Evolutionary conservation across 139 green algal species (phyloP), one percentile per base, ranked within the genome.

Genomic region (Auxenochlorella protothecoides): DNA sequence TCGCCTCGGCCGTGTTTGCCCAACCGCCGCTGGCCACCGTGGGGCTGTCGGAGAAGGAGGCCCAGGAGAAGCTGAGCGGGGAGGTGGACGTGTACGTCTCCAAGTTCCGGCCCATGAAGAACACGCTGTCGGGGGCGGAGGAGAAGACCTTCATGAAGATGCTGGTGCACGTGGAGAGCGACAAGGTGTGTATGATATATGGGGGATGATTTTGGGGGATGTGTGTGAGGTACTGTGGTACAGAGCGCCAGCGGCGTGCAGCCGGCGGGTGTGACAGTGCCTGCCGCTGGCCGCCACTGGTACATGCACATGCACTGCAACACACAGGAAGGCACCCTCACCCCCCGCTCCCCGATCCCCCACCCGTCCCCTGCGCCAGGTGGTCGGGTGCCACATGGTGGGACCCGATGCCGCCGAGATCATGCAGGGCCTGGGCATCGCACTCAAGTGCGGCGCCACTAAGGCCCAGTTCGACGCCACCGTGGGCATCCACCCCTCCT

Each of bases 381-480:
- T 95, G 70, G 64, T 97, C 53, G 95, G 94, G 8, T 82, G 86
- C 13, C 95, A 99, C 89, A 98, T 99, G 90, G 88, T 96, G 8
- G 94, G 94, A 57, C 82, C 87, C 9, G 92, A 98, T 16, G 79
- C 89, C 0, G 85, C 86, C 2, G 94, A 99, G 80, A 98, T 99
- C 76, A 92, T 98, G 89, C 91, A 98, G 85, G 94, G 95, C 65
- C 89, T 99, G 70, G 93, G 85, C 4, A 81, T 98, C 5, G 95
- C 92, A 3, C 68, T 99, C 53, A 98, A 97, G 85, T 77, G 85
- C 68, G 89, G 91, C 62, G 89, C 86, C 3, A 97, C 88, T 62
- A 99, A 99, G 81, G 64, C 75, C 5, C 81, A 97, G 68, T 83
- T 99, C 59, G 95, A 99, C 83, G 74, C 67, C 62, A 90, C 88